Evolutionary conservation across 192 early-diverging fungal species (phyloP), one percentile per base, ranked within the genome.

Genomic region (Gigaspora rosea): DNA sequence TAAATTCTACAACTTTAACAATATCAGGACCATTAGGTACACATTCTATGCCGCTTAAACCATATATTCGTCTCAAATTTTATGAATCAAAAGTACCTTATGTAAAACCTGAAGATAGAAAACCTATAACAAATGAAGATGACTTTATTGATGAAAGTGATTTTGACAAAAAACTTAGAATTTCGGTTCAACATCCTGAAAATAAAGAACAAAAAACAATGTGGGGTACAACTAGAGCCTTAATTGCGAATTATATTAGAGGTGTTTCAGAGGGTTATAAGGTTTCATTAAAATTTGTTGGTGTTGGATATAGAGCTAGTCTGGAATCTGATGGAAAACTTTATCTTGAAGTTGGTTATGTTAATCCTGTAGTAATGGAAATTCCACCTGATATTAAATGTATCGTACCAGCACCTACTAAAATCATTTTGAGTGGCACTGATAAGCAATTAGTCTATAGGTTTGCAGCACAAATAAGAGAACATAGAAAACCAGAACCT

Each of bases 181-280:
- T 95, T 8, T 65, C 50, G 1, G 85, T 98, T 4, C 64, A 79
- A 12, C 87, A 95, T 76, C 80, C 86, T 13, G 71, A 76, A n/a
- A 80, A 88, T 71, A 91, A 92, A 78, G 86, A 90, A 59, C 96
- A 99, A 82, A 79, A 88, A 71, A 84, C 90, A 69, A 97, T 99
- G 95, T 99, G 97, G 97, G 97, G 97, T 59, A 99, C 97, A 4
- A 95, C 96, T 7, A 88, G 95, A 36, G 91, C 94, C n/a, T 82
- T 95, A 52, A 89, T 97, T 47, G 88, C 90, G 59, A 95, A 94
- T 81, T 91, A 92, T 73, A 91, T 99, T 46, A 84, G 83, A 32
- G 97, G 97, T 13, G 97, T 99, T 3, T 88, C 90, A 8, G 96
- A 98, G 73, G 97, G 95, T 5, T 95, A 90, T 81, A 90, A 84